Evolutionary conservation across 2,329 filamentous ascomycete genomes (phyloP).

Genomic region (Pestalotiopsis sp.): DNA sequence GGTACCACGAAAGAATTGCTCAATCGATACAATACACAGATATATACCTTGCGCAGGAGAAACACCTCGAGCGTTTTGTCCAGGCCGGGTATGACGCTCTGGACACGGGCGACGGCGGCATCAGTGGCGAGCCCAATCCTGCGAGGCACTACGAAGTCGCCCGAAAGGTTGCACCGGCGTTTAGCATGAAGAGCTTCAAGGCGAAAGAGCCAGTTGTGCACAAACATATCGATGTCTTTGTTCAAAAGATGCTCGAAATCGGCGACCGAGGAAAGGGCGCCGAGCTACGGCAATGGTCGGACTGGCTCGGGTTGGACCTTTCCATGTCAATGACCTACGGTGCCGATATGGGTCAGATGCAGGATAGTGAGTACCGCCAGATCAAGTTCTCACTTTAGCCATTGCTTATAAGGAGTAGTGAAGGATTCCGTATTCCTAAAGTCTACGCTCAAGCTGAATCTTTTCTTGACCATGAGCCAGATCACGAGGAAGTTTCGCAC

Average conservation of each 20-base stretch:
- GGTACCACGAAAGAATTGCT: not conserved
- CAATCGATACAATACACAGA: slow-evolving; percentile 11
- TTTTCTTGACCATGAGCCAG: slow-evolving; percentile 14
- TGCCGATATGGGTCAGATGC: slow-evolving; percentile 19
- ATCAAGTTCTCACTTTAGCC: not conserved
- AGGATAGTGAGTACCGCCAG: slow-evolving; percentile 15
- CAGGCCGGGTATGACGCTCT: slow-evolving; percentile 21
- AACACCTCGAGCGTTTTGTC: slow-evolving; percentile 20
- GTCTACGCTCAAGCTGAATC: slow-evolving; percentile 12
- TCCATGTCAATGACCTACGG: slow-evolving; percentile 7
- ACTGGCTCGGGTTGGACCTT: slow-evolving; percentile 23
- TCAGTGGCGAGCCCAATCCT: slow-evolving; percentile 25
- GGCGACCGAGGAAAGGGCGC: slow-evolving; percentile 8
- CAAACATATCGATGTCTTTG: slow-evolving; percentile 22
- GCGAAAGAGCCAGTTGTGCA: slow-evolving; percentile 20
- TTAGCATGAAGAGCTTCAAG: slow-evolving; percentile 19
- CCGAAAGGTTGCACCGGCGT: slow-evolving; percentile 24
- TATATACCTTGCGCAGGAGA: slow-evolving; percentile 21
- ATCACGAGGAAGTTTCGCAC: slow-evolving; percentile 17
- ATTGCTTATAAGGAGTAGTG: slow-evolving; percentile 6
- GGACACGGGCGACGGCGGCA: slow-evolving; percentile 21
- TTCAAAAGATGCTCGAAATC: slow-evolving; percentile 19
- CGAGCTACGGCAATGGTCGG: slow-evolving; percentile 18
- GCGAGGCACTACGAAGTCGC: slow-evolving; percentile 21
- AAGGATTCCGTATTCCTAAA: slow-evolving; percentile 13